Conservation (phyloP, 163 green algal genomes). For the Picocystis sp. region DNA sequence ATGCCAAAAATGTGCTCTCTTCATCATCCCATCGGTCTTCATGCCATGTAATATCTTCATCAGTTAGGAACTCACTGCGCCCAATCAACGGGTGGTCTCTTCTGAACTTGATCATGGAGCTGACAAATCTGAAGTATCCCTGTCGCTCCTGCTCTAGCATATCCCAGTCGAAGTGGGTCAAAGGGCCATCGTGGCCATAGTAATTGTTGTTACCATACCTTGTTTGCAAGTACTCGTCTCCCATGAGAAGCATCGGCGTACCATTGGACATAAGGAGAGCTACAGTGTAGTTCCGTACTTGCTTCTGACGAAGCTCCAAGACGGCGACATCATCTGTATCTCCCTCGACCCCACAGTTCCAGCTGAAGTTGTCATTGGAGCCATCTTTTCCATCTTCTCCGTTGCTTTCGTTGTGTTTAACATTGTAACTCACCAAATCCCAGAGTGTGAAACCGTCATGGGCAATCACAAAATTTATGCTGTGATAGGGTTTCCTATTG, state of each 20-base stretch:
- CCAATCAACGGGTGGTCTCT: constrained; percentile 54
- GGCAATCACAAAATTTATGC: constrained; percentile 88
- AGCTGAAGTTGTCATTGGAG: constrained; percentile 87
- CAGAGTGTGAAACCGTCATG: constrained; percentile 88
- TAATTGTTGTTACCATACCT: constrained; percentile 98
- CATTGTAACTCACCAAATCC: constrained; percentile 85
- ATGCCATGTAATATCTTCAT: constrained; percentile 87
- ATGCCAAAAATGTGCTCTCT: constrained; percentile 82
- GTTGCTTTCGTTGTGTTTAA: constrained; percentile 84
- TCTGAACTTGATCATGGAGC: constrained; percentile 61
- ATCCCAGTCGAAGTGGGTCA: constrained; percentile 69
- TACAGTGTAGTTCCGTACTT: constrained; percentile 83
- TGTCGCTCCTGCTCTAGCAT: constrained; percentile 19
- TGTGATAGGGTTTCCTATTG: constrained; percentile 55
- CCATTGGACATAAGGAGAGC: constrained; percentile 70
- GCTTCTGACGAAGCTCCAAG: constrained; percentile 38
- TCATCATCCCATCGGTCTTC: constrained; percentile 86
- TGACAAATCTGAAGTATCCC: constrained; percentile 10
- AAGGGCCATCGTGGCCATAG: constrained; percentile 86
- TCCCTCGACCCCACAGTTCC: constrained; percentile 86
- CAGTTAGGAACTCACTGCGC: constrained; percentile 44
- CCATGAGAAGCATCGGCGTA: constrained; percentile 71
- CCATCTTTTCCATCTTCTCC: constrained; percentile 59
- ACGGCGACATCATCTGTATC: constrained; percentile 20
- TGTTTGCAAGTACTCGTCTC: constrained; percentile 65